Base-by-base conservation (phyloP, 768 basidiomycete genomes). In the Lentinula raphanica region DNA sequence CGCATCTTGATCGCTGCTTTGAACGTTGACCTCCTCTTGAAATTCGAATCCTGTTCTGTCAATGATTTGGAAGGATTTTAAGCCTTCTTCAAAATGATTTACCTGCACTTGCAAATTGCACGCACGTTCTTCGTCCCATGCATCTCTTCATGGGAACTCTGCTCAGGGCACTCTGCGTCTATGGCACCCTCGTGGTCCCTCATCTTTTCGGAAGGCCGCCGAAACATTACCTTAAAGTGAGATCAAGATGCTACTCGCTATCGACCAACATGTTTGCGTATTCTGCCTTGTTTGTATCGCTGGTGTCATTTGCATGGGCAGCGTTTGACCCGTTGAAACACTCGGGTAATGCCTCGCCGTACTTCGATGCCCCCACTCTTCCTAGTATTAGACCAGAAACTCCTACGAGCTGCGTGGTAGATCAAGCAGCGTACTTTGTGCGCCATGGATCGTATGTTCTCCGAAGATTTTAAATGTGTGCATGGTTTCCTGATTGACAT, bases 401-500 rank as follows among this genome's bases (percentile, higher is more conserved):
- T 2, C 76, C 77, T 2, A 51, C 64, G 1, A 73, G 73, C 23
- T 79, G 76, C 56, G 62, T 65, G 2, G 75, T 79, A 0, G 76
- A 77, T 35, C 76, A 76, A 59, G 76, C 77, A 0, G 76, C 76
- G 3, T 79, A 76, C 56, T 75, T 77, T 13, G 57, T 76, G 1
- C 72, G 77, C 0, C 77, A 79, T 60, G 76, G 76, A 57, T 68
- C 76, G 74, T 73, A 56, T 38, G 72, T 67, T 5, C 29, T n/a
- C n/a, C n/a, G n/a, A n/a, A n/a, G n/a, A n/a, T n/a, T n/a, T n/a
- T n/a, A n/a, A n/a, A 6, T 5, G 45, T 19, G 27, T 25, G 25
- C 27, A 28, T 38, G 17, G 39, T 15, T 21, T 56, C 54, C 19
- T 36, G 9, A 5, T 35, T 36, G n/a, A 13, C 19, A 45, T 6